Base-by-base conservation (phyloP, 2,329 filamentous ascomycete genomes). In the Scytalidium lignicola region DNA sequence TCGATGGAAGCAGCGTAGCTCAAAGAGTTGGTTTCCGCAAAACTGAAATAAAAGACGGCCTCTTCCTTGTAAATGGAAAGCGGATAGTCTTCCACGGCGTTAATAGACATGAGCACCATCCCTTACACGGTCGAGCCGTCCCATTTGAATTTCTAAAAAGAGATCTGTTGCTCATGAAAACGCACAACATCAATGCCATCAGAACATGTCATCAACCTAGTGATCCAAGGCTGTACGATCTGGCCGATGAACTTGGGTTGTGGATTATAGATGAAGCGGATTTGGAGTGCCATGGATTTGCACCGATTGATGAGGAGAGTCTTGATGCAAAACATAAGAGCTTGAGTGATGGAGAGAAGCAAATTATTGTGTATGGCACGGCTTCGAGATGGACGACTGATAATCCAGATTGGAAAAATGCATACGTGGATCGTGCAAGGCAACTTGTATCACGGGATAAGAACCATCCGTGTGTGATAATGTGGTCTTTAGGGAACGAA, bases 401-500 rank as follows among this genome's bases (percentile, higher is more conserved):
- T 58, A 85, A 85, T 51, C 73, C 75, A 1, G 68, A 69, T 0
- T 86, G 82, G 83, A 73, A 70, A 48, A 73, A 73, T 1, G 81
- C 83, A 0, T 89, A 89, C 53, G 60, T 89, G 1, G 85, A 89
- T 62, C 79, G 86, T 2, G 80, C 82, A 49, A 66, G 72, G 26
- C 80, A 85, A 48, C 66, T 88, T 48, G 73, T 89, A 0, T 74
- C 82, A 57, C 74, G 86, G 15, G 84, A 88, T 63, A 86, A 86
- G 66, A 84, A 88, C 50, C 82, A 88, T 55, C 65, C 85, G 0
- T 83, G 75, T n/a, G 73, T 89, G 44, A 80, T 89, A 44, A 78
- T 88, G 40, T 89, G 86, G 86, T 85, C 80, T 43, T 70, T 89
- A 0, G 86, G 85, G 0, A 89, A 89, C 58, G 85, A 89, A 61